phyloP scores from a whole-genome alignment of 2,329 filamentous ascomycete genomes.

The Lasiodiplodia sp. region DNA sequence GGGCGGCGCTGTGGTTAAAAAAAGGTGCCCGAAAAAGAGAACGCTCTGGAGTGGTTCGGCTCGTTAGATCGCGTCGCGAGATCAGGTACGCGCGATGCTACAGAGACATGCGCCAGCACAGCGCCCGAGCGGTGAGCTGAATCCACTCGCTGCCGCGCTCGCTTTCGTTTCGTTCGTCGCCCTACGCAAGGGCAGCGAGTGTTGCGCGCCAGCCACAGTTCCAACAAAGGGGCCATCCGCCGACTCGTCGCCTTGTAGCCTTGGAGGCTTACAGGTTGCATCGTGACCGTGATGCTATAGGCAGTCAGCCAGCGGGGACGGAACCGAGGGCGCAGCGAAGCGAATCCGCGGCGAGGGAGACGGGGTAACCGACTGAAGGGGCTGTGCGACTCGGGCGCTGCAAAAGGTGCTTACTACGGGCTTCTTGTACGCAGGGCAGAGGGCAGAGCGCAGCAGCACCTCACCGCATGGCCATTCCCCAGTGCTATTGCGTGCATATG shows the following conservation, averaged over 20 bases:
- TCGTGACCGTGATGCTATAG: background rate
- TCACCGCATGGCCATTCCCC: conserved; percentile 25
- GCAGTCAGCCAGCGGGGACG: conserved; percentile 8
- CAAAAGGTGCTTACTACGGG: background rate
- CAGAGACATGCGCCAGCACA: conserved; percentile 1
- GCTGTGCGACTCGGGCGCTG: conserved; percentile 16
- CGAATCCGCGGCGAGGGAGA: conserved; percentile 8
- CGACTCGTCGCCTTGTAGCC: background rate
- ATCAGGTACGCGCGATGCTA: conserved; percentile 2
- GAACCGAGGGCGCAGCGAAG: background rate
- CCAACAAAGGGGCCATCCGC: background rate
- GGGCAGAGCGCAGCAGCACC: conserved; percentile 7
- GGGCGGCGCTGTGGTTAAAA: background rate
- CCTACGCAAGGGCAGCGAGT: conserved; percentile 15
- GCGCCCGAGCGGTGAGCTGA: conserved; percentile 23
- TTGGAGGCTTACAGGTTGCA: conserved; percentile 11
- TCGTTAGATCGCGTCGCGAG: conserved; percentile 17
- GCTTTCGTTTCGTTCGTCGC: conserved; percentile 25
- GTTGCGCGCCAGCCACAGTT: background rate
- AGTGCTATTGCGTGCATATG: conserved; percentile 15
- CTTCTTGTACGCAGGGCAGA: conserved; percentile 20
- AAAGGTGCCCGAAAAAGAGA: conserved; percentile 13
- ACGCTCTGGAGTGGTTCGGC: background rate
- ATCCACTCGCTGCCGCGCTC: conserved; percentile 7
- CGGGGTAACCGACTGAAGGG: conserved; percentile 23